Conservation (phyloP, 2,329 filamentous ascomycete species). For the Ilyonectria mors-panacis region DNA sequence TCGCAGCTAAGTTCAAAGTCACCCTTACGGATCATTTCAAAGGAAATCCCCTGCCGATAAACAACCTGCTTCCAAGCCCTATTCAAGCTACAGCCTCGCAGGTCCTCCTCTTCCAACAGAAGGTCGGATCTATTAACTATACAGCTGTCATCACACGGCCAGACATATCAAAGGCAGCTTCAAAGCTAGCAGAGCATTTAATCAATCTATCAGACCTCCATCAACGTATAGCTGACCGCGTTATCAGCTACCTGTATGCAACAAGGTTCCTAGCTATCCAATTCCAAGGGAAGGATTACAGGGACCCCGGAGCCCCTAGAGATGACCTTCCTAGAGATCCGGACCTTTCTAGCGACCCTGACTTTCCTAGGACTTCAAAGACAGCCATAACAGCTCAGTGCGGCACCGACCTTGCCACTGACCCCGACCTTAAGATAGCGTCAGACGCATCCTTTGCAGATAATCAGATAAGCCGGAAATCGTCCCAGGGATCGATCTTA, state of each 20-base stretch:
- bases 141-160: not conserved
- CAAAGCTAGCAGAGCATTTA: not conserved
- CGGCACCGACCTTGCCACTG: too few relatives aligned
- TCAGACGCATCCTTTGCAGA: too few relatives aligned
- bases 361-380: not conserved
- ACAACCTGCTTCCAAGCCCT: not conserved
- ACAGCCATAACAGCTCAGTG: not conserved
- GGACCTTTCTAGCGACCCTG: not conserved
- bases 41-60: not conserved
- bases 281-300: too few relatives aligned
- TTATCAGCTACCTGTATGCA: too few relatives aligned
- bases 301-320: too few relatives aligned
- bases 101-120: conserved; percentile 1
- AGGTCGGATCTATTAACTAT: not conserved
- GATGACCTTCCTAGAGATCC: too few relatives aligned
- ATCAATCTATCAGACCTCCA: not conserved
- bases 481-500: too few relatives aligned
- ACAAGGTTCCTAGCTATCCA: too few relatives aligned
- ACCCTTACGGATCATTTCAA: not conserved
- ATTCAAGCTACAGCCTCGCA: not conserved
- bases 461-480: too few relatives aligned
- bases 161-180: not conserved
- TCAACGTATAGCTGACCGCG: too few relatives aligned
- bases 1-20: not conserved
- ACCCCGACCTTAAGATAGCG: too few relatives aligned